phyloP scores from a whole-genome alignment of 2,329 filamentous ascomycete species.

The Apiospora sp. region DNA sequence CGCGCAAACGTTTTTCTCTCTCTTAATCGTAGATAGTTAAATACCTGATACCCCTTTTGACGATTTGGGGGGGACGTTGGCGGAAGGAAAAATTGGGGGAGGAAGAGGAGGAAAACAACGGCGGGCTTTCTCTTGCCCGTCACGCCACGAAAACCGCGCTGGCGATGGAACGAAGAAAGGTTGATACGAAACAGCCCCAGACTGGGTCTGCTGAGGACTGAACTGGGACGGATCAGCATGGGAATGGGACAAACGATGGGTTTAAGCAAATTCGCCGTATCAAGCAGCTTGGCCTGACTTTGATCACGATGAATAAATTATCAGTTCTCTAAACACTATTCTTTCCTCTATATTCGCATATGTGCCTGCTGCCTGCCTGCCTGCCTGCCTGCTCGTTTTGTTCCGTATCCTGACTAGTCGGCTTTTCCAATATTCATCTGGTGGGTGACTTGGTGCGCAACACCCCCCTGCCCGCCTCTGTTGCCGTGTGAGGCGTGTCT shows the following conservation, averaged over 20 bases:
- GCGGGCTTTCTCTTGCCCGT: background rate
- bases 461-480: background rate
- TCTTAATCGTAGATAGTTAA: conserved; percentile 46
- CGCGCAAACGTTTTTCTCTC: conserved; percentile 28
- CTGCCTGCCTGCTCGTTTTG: background rate
- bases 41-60: conserved; percentile 41
- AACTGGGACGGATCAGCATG: conserved; percentile 20
- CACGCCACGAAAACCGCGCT: conserved; percentile 2
- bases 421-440: background rate
- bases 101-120: conserved; percentile 29
- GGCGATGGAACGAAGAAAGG: conserved; percentile 21
- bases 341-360: background rate
- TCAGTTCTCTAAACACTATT: conserved; percentile 19
- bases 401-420: background rate
- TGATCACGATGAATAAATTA: conserved; percentile 36
- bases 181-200: conserved; percentile 30
- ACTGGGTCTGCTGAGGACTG: conserved; percentile 31
- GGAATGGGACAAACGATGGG: conserved; percentile 22
- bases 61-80: conserved; percentile 19
- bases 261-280: conserved; percentile 29
- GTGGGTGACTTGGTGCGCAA: background rate
- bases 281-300: conserved; percentile 33
- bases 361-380: background rate
- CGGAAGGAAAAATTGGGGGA: conserved; percentile 30
- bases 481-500: background rate